A percentile compares a stretch with the other conserved stretches of the same genome.
These are phyloP conservation scores for Furcasterigmium sp. DNA, from an alignment of 2,329 filamentous ascomycete genomes.

Conservation along the genomic window DNA sequence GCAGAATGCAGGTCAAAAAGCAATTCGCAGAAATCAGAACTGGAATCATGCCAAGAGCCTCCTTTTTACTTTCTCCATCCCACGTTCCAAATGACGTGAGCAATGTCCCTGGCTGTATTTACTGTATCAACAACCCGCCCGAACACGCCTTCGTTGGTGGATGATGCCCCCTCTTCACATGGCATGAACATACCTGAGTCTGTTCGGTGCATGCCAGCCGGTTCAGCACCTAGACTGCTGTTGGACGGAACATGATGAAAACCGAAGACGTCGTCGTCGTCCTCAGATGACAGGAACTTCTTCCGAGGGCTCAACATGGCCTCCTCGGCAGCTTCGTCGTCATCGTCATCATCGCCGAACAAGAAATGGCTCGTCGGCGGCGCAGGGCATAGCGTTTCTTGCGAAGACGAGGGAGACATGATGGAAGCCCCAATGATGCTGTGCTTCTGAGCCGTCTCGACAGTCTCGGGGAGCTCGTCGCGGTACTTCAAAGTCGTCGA, in stretches of 20 bases:
- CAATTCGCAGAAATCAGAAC: neutral
- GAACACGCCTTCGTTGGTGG: constrained; percentile 59
- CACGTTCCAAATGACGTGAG: constrained; percentile 68
- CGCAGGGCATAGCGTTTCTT: constrained; percentile 73
- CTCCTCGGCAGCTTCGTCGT: constrained; percentile 53
- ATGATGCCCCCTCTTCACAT: constrained; percentile 66
- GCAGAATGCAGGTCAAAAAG: neutral
- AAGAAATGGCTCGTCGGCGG: constrained; percentile 56
- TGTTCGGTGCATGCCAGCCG: constrained; percentile 67
- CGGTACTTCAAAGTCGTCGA: constrained; percentile 84
- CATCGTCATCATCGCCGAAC: constrained; percentile 54
- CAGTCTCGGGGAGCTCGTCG: constrained; percentile 63
- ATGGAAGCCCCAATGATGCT: constrained; percentile 41
- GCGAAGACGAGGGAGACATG: constrained; percentile 70
- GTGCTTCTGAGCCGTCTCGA: constrained; percentile 58
- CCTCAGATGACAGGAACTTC: constrained; percentile 14
- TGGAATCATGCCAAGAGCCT: neutral
- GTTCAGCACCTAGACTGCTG: constrained; percentile 43
- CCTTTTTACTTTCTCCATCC: constrained; percentile 51
- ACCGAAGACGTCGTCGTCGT: constrained; percentile 18
- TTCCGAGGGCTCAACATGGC: constrained; percentile 19
- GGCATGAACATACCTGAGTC: constrained; percentile 90
- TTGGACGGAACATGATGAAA: constrained; percentile 44
- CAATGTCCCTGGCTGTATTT: constrained; percentile 66
- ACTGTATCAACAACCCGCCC: constrained; percentile 78